Conservation (phyloP, 257 asterid genomes). For the Solanum tacnaense region DNA sequence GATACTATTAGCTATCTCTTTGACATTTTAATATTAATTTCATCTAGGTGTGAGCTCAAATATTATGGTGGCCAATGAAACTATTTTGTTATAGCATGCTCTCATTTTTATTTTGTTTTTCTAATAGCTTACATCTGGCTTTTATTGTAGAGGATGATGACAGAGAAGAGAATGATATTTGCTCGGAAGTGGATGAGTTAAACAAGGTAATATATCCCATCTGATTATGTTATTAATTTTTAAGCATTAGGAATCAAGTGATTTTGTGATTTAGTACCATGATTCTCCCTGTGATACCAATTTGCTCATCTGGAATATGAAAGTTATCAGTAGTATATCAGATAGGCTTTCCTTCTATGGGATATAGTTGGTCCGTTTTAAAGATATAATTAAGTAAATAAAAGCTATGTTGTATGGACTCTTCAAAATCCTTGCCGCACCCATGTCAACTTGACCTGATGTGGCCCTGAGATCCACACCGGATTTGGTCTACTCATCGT, state of each 20-base stretch:
- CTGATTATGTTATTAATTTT: not conserved
- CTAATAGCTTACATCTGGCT: not conserved
- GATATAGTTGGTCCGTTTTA: not conserved
- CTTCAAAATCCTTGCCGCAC: not conserved
- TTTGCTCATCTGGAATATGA: not conserved
- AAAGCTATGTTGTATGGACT: not conserved
- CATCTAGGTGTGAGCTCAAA: not conserved
- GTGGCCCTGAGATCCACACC: not conserved
- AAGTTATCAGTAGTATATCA: not conserved
- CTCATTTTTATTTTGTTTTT: not conserved
- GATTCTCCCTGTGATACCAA: not conserved
- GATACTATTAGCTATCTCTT: not conserved
- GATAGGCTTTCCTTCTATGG: not conserved
- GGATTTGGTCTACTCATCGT: not conserved
- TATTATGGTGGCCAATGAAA: not conserved
- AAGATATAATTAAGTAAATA: not conserved
- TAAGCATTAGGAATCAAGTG: not conserved
- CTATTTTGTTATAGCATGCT: not conserved
- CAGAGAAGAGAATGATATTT: conserved; percentile 11
- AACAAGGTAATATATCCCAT: conserved; percentile 18
- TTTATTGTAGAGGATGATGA: conserved; percentile 35
- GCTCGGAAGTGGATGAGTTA: conserved; percentile 4
- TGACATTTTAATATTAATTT: not conserved
- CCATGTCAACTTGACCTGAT: not conserved
- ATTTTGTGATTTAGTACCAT: not conserved